Conservation (phyloP, 257 asterid genomes). For the Schizonepeta tenuifolia region DNA sequence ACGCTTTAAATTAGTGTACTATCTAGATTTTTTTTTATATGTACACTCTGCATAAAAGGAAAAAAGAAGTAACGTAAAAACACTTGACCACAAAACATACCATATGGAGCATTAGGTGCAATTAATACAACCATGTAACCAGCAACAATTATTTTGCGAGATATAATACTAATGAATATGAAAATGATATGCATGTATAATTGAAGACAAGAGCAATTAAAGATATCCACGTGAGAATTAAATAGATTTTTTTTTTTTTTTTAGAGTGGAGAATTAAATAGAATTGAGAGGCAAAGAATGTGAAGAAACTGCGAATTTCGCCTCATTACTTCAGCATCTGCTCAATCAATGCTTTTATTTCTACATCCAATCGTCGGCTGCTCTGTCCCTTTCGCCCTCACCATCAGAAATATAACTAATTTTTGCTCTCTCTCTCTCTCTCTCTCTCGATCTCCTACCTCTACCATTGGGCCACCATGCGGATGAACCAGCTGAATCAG, state of each 20-base stretch:
- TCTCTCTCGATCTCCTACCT: not conserved
- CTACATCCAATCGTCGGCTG: slow-evolving; percentile 26
- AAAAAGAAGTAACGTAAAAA: not conserved
- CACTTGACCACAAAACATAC: not conserved
- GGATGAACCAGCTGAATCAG: no score
- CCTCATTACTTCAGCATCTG: slow-evolving; percentile 4
- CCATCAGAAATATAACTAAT: not conserved
- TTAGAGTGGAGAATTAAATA: slow-evolving; percentile 31
- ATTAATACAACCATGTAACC: not conserved
- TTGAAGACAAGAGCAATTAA: slow-evolving; percentile 37
- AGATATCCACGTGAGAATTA: slow-evolving; percentile 39
- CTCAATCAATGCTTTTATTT: slow-evolving; percentile 5
- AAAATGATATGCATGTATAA: slow-evolving; percentile 27
- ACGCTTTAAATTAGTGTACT: no score
- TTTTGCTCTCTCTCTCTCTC: not conserved
- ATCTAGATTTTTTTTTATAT: no score
- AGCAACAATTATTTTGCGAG: not conserved
- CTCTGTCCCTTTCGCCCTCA: slow-evolving; percentile 27
- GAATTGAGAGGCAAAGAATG: slow-evolving; percentile 15
- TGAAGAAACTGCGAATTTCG: slow-evolving; percentile 30
- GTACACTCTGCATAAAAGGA: not conserved
- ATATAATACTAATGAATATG: not conserved
- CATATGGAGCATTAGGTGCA: not conserved
- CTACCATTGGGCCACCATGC: not conserved
- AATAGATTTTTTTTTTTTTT: no score